Percentiles rank a stretch among this genome's conserved stretches.
Evolutionary conservation across 441 rosid species (phyloP).

Genomic region (Pelargonium fulgidum): DNA sequence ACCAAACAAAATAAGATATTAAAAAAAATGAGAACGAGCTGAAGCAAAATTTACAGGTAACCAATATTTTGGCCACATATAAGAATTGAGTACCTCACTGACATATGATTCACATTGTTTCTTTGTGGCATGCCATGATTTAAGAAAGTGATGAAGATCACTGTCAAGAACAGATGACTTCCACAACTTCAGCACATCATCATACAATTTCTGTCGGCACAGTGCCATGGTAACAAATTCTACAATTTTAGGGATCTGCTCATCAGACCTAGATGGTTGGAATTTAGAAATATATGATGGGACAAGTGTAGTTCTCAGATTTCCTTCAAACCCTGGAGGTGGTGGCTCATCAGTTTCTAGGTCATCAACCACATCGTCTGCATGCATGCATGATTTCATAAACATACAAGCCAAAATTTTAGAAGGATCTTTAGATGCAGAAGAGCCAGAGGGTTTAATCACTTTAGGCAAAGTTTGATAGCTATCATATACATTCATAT

Average conservation of each 20-base stretch:
- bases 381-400: conserved; percentile 30
- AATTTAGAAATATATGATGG: conserved; percentile 36
- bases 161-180: conserved; percentile 39
- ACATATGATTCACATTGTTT: conserved; percentile 18
- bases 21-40: not conserved
- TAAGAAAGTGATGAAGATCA: conserved; percentile 38
- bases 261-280: conserved; percentile 37
- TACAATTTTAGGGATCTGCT: conserved; percentile 41
- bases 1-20: not conserved
- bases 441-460: conserved; percentile 25
- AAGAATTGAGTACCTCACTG: conserved; percentile 25
- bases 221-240: conserved; percentile 61
- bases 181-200: conserved; percentile 58
- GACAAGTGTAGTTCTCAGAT: conserved; percentile 19
- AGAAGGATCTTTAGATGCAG: conserved; percentile 34
- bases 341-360: conserved; percentile 46
- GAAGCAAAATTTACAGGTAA: not conserved
- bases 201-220: conserved; percentile 78
- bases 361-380: conserved; percentile 31
- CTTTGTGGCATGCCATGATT: conserved; percentile 28
- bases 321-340: conserved; percentile 64
- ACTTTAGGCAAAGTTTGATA: conserved; percentile 29
- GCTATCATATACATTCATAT: conserved; percentile 23
- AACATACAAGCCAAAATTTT: conserved; percentile 39
- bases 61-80: not conserved